These are phyloP conservation scores for Cercospora janseana DNA, from an alignment of 2,329 filamentous ascomycete genomes.

Conservation along the genomic window DNA sequence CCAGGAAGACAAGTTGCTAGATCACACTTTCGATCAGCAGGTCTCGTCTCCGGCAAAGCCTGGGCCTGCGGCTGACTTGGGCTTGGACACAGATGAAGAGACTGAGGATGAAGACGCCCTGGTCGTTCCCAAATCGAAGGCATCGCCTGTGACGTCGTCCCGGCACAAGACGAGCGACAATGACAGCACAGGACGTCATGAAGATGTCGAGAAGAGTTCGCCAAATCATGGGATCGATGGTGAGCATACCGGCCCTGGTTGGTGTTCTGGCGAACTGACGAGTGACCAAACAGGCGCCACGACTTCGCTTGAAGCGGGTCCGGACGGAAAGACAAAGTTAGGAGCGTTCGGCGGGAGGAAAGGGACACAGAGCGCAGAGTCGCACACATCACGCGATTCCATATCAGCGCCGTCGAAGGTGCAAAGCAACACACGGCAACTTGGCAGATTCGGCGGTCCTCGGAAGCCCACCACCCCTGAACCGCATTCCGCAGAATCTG, in stretches of 20 bases:
- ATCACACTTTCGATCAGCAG: too few species aligned
- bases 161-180: background rate
- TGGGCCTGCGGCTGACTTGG: background rate
- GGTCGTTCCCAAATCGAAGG: constrained; percentile 31
- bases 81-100: constrained; percentile 35
- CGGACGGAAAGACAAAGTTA: background rate
- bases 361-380: background rate
- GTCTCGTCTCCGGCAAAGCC: constrained; percentile 12
- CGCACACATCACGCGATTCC: background rate
- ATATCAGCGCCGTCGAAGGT: background rate
- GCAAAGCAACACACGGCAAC: background rate
- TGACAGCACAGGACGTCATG: background rate
- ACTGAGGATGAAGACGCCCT: constrained; percentile 43
- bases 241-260: background rate
- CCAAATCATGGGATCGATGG: background rate
- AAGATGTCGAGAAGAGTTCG: background rate
- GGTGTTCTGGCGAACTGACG: background rate
- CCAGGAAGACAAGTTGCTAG: too few species aligned
- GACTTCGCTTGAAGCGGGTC: background rate
- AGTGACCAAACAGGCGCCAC: background rate
- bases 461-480: background rate
- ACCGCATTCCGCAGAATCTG: background rate
- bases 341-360: constrained; percentile 9
- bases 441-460: constrained; percentile 15
- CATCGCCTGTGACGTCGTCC: background rate